Base-by-base conservation (phyloP, 805 yeast species). In the Kazachstania martiniae region DNA sequence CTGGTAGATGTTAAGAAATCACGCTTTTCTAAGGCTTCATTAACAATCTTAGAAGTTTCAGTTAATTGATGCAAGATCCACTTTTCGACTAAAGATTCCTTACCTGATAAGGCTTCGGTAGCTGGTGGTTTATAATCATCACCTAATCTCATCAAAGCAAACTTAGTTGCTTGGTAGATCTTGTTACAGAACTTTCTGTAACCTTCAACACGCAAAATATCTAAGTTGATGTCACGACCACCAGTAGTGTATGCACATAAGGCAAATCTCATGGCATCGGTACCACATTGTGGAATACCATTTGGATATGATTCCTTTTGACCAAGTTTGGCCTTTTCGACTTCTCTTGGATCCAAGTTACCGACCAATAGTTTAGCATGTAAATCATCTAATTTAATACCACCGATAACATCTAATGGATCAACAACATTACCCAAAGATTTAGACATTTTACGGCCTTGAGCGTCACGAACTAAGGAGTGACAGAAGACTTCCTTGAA, bases 171-270 rank as follows among this genome's bases (percentile, higher is more conserved):
- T 66, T 91, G 97, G 71, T 85, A 91, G 50, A 91, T 91, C 76
- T 91, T 91, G 77, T 91, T 91, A 70, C 98, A 86, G 82, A 91
- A 91, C 72, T 91, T 91, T 65, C 98, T 77, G 77, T 91, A 91
- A 53, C 97, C 98, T 59, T 91, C 97, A 46, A 91, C 95, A 65
- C 97, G 81, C 58, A 85, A 67, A 48, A 91, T 86, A 58, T 91
- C 96, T 58, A 91, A 70, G 66, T 91, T 91, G 59, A 91, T 91
- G 54, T 91, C 98, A 65, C 97, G 78, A 49, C 96, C 97, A 65
- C 98, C 98, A 30, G 97, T 89, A 33, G 95, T 81, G 69, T 89
- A 91, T 33, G 96, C 95, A 73, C 97, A 91, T 44, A 89, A 72
- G 25, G 98, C 97, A 58, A 91, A 91, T 67, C 98, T 78, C 65